A percentile compares a stretch with the other conserved stretches of the same genome.
phyloP scores from a whole-genome alignment of 1,284 basidiomycete species.

The Inonotus obliquus region DNA sequence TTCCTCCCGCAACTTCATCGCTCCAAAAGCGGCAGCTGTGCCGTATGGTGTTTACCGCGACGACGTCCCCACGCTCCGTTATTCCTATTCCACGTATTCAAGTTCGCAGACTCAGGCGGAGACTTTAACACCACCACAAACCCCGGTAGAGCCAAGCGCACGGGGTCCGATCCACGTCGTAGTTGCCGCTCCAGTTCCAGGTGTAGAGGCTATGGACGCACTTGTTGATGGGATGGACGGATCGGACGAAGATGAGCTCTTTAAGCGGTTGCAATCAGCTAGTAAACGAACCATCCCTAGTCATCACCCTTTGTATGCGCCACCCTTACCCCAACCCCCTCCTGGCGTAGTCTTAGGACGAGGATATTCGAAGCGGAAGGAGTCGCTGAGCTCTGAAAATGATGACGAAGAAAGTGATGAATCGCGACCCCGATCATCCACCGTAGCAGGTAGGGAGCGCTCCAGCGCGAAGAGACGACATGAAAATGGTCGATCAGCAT shows the following conservation, averaged over 20 bases:
- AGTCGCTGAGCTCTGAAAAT: slow-evolving; percentile 3
- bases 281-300: slow-evolving; percentile 39
- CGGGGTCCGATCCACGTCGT: slow-evolving; percentile 49
- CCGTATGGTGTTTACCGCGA: slow-evolving; percentile 13
- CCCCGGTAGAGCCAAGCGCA: slow-evolving; percentile 31
- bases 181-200: slow-evolving; percentile 68
- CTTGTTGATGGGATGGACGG: slow-evolving; percentile 83
- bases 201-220: slow-evolving; percentile 81
- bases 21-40: slow-evolving; percentile 1
- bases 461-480: slow-evolving; percentile 1
- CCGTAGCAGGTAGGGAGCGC: background rate
- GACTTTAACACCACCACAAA: slow-evolving; percentile 24
- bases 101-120: slow-evolving; percentile 15
- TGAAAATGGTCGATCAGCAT: slow-evolving; percentile 9
- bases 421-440: background rate
- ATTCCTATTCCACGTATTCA: slow-evolving; percentile 16
- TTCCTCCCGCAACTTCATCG: slow-evolving; percentile 3
- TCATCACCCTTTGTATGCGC: slow-evolving; percentile 70
- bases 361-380: slow-evolving; percentile 22
- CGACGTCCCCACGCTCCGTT: slow-evolving; percentile 18
- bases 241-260: slow-evolving; percentile 44
- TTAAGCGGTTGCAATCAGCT: slow-evolving; percentile 24
- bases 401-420: slow-evolving; percentile 10
- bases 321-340: slow-evolving; percentile 74
- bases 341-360: slow-evolving; percentile 71